A percentile compares a stretch with the other conserved stretches of the same genome.
Evolutionary conservation across 2,329 filamentous ascomycete species (phyloP).

Genomic region (Sclerotinia borealis): DNA sequence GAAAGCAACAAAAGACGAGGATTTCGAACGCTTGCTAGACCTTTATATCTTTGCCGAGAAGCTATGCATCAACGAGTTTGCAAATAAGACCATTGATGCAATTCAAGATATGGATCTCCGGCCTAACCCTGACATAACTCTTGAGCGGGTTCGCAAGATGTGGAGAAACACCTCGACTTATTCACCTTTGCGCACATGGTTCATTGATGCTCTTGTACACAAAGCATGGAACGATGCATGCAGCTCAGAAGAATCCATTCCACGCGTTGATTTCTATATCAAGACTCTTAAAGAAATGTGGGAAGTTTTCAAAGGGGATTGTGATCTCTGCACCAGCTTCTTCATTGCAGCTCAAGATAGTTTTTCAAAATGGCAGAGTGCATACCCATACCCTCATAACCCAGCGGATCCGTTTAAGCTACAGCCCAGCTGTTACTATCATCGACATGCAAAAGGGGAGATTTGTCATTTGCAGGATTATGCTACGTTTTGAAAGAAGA

Average conservation of each 20-base stretch:
- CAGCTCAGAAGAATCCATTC: too few relatives aligned
- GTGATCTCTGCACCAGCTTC: background rate
- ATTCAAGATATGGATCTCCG: background rate
- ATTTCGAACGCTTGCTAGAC: background rate
- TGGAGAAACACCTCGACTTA: background rate
- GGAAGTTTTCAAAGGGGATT: background rate
- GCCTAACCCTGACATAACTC: background rate
- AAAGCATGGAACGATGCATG: too few relatives aligned
- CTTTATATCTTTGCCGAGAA: conserved; percentile 10
- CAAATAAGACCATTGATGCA: background rate
- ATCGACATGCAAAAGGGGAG: background rate
- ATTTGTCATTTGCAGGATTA: too few relatives aligned
- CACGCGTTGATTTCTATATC: too few relatives aligned
- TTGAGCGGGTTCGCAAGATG: background rate
- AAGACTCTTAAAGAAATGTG: too few relatives aligned
- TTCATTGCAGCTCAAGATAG: background rate
- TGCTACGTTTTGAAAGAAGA: too few relatives aligned
- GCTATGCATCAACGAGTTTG: background rate
- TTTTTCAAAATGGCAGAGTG: too few relatives aligned
- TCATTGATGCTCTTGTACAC: background rate
- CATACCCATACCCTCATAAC: too few relatives aligned
- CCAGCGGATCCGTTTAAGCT: too few relatives aligned
- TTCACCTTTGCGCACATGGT: background rate
- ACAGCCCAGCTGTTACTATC: background rate
- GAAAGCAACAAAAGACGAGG: background rate